These are phyloP conservation scores for Xanthoceras sorbifolium DNA, from an alignment of 345 rosid species.

Conservation along the genomic window DNA sequence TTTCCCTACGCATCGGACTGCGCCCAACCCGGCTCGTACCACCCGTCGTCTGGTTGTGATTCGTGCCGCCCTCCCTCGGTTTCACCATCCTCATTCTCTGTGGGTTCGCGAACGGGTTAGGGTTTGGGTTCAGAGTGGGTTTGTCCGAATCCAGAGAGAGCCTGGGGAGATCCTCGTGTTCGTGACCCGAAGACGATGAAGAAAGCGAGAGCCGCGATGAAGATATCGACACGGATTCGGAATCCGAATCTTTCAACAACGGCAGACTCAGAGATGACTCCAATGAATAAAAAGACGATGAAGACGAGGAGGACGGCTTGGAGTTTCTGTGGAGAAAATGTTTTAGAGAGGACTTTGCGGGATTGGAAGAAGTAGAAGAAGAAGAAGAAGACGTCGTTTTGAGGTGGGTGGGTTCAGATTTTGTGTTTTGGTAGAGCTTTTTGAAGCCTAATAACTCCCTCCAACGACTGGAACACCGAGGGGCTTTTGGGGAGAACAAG, in stretches of 20 bases:
- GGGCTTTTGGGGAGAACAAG: conserved; percentile 77
- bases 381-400: conserved; percentile 25
- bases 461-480: conserved; percentile 93
- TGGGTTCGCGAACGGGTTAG: conserved; percentile 63
- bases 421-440: conserved; percentile 49
- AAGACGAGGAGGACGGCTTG: conserved; percentile 45
- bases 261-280: conserved; percentile 64
- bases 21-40: conserved; percentile 42
- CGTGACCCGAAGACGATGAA: conserved; percentile 86
- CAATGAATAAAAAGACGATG: conserved; percentile 9
- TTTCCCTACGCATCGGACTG: conserved; percentile 59
- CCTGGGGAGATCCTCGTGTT: conserved; percentile 80
- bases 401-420: conserved; percentile 26
- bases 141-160: conserved; percentile 84
- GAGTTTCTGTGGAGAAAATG: conserved; percentile 70
- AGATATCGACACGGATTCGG: conserved; percentile 67
- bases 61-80: conserved; percentile 39
- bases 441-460: conserved; percentile 81
- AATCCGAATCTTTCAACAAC: conserved; percentile 63
- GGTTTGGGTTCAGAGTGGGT: conserved; percentile 34
- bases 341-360: conserved; percentile 53
- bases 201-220: conserved; percentile 85
- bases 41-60: conserved; percentile 25
- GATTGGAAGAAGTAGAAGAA: conserved; percentile 31
- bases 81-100: conserved; percentile 71